Evolutionary conservation across 805 yeast genomes (phyloP).

Genomic region (Lachancea dasiensis): DNA sequence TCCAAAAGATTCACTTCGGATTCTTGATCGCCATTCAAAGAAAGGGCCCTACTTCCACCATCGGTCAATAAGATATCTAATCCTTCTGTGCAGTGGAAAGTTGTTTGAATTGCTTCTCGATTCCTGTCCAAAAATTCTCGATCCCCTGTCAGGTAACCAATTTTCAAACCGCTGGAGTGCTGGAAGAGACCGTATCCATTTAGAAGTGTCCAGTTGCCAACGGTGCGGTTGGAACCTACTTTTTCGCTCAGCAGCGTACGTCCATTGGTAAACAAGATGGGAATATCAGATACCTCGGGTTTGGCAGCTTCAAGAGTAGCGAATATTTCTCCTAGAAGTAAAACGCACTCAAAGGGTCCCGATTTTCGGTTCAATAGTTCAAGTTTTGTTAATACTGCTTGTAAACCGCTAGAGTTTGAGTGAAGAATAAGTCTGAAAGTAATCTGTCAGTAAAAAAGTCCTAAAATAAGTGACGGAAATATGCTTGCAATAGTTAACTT

Average conservation of each 20-base stretch:
- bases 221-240: slow-evolving; percentile 9
- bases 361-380: slow-evolving; percentile 47
- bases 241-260: slow-evolving; percentile 12
- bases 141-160: slow-evolving; percentile 42
- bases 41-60: slow-evolving; percentile 49
- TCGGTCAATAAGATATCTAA: slow-evolving; percentile 53
- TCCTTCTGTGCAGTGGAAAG: slow-evolving; percentile 19
- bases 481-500: too few relatives aligned
- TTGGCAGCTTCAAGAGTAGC: slow-evolving; percentile 11
- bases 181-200: slow-evolving; percentile 36
- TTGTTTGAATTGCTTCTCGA: slow-evolving; percentile 24
- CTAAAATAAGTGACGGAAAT: too few relatives aligned
- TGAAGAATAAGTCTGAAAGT: slow-evolving; percentile 17
- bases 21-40: slow-evolving; percentile 41
- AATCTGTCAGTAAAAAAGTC: not conserved
- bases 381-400: slow-evolving; percentile 38
- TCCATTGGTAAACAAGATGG: slow-evolving; percentile 22
- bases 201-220: slow-evolving; percentile 28
- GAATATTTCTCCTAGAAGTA: slow-evolving; percentile 46
- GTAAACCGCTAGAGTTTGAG: slow-evolving; percentile 15
- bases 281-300: slow-evolving; percentile 6
- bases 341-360: slow-evolving; percentile 58
- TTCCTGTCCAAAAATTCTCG: slow-evolving; percentile 12
- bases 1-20: slow-evolving; percentile 42
- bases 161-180: slow-evolving; percentile 39